phyloP scores from a whole-genome alignment of 257 asterid species.

The Plantago major region DNA sequence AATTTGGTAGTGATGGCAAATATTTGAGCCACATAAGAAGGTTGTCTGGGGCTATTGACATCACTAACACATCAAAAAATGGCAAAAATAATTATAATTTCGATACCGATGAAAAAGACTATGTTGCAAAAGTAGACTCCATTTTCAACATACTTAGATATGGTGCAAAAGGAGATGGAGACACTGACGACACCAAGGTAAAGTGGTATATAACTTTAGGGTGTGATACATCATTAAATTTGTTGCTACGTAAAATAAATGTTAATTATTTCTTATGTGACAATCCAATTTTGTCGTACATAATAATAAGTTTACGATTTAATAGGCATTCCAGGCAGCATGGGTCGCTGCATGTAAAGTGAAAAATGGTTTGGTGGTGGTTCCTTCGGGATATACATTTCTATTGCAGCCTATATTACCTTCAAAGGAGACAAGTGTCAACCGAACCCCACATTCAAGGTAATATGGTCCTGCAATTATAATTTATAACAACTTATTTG shows the following conservation, averaged over 20 bases:
- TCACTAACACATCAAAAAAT: neutral
- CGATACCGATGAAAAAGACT: constrained; percentile 5
- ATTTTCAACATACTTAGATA: neutral
- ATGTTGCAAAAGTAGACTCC: constrained; percentile 24
- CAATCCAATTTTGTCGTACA: no score
- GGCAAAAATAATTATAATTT: rapidly evolving
- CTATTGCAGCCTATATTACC: constrained; percentile 18
- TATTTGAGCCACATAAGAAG: neutral
- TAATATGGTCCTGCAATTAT: neutral
- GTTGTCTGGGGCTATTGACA: neutral
- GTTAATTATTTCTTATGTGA: no score
- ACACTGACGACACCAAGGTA: constrained; percentile 23
- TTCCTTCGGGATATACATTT: constrained; percentile 25
- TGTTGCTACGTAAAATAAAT: no score
- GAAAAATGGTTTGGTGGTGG: constrained; percentile 15
- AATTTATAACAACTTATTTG: no score
- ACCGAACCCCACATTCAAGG: constrained; percentile 15
- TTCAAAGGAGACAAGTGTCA: constrained; percentile 23
- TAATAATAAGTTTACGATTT: neutral
- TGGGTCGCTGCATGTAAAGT: constrained; percentile 20
- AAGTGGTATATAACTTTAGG: no score
- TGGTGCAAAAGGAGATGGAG: constrained; percentile 31
- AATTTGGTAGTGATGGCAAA: neutral
- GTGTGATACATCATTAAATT: no score
- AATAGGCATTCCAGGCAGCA: constrained; percentile 22